Conservation (phyloP, 768 basidiomycete genomes). For the Boletus pseudopeckii region DNA sequence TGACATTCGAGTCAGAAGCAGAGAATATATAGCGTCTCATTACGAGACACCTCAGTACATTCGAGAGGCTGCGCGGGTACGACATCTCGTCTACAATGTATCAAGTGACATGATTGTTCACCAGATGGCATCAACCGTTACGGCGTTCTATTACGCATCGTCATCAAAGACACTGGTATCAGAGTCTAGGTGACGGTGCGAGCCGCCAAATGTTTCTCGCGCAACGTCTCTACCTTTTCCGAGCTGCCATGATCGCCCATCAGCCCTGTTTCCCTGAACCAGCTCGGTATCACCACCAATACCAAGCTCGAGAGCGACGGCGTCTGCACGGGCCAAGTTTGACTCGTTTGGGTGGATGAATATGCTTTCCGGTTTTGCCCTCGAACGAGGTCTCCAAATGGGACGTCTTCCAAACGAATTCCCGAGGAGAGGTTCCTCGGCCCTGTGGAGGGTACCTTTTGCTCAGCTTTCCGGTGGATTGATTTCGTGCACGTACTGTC, state of each 20-base stretch:
- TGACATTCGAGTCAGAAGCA: background rate
- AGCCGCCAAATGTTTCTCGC: conserved; percentile 38
- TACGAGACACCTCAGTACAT: background rate
- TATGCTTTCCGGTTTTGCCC: conserved; percentile 54
- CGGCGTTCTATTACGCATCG: conserved; percentile 7
- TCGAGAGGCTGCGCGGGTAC: background rate
- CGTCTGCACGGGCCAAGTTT: conserved; percentile 65
- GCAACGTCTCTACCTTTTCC: conserved; percentile 52
- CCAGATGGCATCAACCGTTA: background rate
- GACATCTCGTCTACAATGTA: background rate
- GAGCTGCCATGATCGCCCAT: conserved; percentile 45
- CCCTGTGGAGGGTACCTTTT: conserved; percentile 8
- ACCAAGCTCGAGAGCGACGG: conserved; percentile 53
- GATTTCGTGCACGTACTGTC: conserved; percentile 18
- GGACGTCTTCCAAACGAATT: conserved; percentile 2
- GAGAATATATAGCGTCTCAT: background rate
- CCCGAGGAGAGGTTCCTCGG: conserved; percentile 24
- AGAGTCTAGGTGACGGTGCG: conserved; percentile 8
- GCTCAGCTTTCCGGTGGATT: background rate
- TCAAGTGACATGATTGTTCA: background rate
- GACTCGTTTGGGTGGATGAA: conserved; percentile 63
- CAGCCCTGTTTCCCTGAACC: conserved; percentile 38
- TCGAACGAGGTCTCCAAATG: conserved; percentile 38
- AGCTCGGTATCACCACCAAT: conserved; percentile 47
- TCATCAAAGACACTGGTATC: conserved; percentile 11